Percentiles rank a stretch among this genome's conserved stretches.
Evolutionary conservation across 768 basidiomycete genomes (phyloP).

Genomic region (Trametes elegans): DNA sequence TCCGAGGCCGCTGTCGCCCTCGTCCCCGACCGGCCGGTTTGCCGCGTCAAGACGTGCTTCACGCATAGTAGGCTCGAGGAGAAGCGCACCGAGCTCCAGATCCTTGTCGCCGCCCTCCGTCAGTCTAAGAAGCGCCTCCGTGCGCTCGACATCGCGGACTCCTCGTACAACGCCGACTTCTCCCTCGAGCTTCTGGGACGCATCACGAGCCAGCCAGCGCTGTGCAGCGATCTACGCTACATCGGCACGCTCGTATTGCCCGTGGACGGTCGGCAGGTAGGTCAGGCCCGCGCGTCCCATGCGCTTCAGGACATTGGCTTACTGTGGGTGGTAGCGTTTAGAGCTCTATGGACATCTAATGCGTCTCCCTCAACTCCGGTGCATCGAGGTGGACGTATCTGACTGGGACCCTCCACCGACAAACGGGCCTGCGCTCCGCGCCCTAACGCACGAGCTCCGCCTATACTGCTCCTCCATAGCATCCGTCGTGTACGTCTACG

Average conservation of each 20-base stretch:
- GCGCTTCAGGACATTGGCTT: not conserved
- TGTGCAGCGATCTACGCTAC: constrained; percentile 46
- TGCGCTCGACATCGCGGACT: constrained; percentile 63
- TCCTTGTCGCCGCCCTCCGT: constrained; percentile 46
- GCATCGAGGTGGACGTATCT: constrained; percentile 62
- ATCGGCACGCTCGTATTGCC: constrained; percentile 66
- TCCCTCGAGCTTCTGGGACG: constrained; percentile 49
- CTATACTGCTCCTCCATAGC: constrained; percentile 54
- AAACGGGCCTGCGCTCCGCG: constrained; percentile 51
- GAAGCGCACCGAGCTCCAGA: constrained; percentile 51
- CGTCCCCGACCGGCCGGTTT: constrained; percentile 56
- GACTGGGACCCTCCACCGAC: constrained; percentile 62
- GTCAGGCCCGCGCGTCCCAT: constrained; percentile 18
- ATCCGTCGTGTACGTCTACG: constrained; percentile 58
- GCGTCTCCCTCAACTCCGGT: constrained; percentile 48
- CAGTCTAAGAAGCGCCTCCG: constrained; percentile 43
- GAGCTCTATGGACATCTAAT: constrained; percentile 60
- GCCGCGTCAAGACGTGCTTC: constrained; percentile 68
- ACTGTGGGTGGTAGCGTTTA: constrained; percentile 44
- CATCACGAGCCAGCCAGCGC: constrained; percentile 33
- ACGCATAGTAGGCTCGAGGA: constrained; percentile 47
- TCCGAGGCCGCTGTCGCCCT: constrained; percentile 58
- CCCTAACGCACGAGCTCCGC: constrained; percentile 57
- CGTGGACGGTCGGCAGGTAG: constrained; percentile 51
- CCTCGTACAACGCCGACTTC: constrained; percentile 53